Percentiles rank a stretch among this genome's conserved stretches.
Evolutionary conservation across 2,329 filamentous ascomycete genomes (phyloP).

Genomic region (Curvularia sp.): DNA sequence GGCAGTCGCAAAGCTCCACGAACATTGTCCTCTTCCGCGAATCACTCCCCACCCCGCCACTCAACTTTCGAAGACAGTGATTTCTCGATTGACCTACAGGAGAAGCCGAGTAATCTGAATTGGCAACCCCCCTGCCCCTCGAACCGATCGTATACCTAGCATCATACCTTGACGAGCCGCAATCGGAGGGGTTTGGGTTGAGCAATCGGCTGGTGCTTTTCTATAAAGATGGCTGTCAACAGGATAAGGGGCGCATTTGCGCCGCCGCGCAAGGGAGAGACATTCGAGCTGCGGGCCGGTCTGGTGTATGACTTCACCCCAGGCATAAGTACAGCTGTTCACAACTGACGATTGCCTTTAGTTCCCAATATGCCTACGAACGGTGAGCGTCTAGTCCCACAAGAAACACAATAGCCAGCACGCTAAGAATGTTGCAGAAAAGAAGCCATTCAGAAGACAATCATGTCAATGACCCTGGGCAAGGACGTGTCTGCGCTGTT

Average conservation of each 20-base stretch:
- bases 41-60: slow-evolving; percentile 16
- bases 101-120: slow-evolving; percentile 9
- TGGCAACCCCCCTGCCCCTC: slow-evolving; percentile 1
- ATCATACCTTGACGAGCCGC: slow-evolving; percentile 14
- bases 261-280: slow-evolving; percentile 94
- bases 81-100: not conserved
- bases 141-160: slow-evolving; percentile 4
- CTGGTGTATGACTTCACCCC: slow-evolving; percentile 65
- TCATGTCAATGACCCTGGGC: slow-evolving; percentile 99
- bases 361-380: slow-evolving; percentile 99
- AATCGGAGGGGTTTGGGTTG: slow-evolving; percentile 47
- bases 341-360: slow-evolving; percentile 51
- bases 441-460: slow-evolving; percentile 98
- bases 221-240: slow-evolving; percentile 83
- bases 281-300: slow-evolving; percentile 93
- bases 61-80: slow-evolving; percentile 4
- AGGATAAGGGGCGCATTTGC: slow-evolving; percentile 93
- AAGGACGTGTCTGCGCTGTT: slow-evolving; percentile 98
- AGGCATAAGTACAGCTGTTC: slow-evolving; percentile 18
- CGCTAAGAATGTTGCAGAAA: slow-evolving; percentile 66
- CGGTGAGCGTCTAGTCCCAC: slow-evolving; percentile 56
- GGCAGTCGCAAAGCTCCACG: slow-evolving; percentile 38
- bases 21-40: slow-evolving; percentile 23
- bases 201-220: slow-evolving; percentile 40
- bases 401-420: not conserved